These are phyloP conservation scores for Arbutus unedo DNA, from an alignment of 148 eudicot species.

Conservation along the genomic window DNA sequence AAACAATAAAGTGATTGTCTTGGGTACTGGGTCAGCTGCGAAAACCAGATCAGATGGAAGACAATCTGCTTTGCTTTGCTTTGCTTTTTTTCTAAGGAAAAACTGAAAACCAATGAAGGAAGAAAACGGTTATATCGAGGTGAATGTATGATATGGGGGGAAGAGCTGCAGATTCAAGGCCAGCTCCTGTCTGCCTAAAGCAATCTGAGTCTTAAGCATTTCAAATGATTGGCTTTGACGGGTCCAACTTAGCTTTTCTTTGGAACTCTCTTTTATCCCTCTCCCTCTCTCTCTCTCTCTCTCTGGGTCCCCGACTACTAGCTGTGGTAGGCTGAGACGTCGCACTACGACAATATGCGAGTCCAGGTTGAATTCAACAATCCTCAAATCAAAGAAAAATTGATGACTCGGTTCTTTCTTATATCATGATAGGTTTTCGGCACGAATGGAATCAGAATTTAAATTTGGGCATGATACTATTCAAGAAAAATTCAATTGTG, in stretches of 20 bases:
- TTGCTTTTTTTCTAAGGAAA: constrained; percentile 17
- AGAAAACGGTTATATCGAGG: constrained; percentile 12
- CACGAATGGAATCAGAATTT: no score
- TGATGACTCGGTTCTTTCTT: no score
- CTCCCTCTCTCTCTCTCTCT: background rate
- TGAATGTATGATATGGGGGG: background rate
- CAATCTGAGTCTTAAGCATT: constrained; percentile 16
- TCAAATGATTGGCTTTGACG: constrained; percentile 32
- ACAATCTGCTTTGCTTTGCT: constrained; percentile 9
- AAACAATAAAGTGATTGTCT: background rate
- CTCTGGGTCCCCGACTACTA: no score
- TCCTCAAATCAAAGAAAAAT: no score
- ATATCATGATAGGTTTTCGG: no score
- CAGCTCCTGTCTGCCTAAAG: constrained; percentile 19
- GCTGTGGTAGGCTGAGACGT: no score
- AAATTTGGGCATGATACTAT: no score
- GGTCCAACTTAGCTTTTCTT: constrained; percentile 23
- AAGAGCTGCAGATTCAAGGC: constrained; percentile 23
- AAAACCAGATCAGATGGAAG: background rate
- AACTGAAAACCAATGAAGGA: background rate
- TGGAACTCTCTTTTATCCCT: background rate
- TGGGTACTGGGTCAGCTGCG: constrained; percentile 14
- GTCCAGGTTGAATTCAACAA: no score
- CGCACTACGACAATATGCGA: no score
- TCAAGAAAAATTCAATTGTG: no score